Evolutionary conservation across 805 yeast species (phyloP).

Genomic region (Wickerhamiella brachini): DNA sequence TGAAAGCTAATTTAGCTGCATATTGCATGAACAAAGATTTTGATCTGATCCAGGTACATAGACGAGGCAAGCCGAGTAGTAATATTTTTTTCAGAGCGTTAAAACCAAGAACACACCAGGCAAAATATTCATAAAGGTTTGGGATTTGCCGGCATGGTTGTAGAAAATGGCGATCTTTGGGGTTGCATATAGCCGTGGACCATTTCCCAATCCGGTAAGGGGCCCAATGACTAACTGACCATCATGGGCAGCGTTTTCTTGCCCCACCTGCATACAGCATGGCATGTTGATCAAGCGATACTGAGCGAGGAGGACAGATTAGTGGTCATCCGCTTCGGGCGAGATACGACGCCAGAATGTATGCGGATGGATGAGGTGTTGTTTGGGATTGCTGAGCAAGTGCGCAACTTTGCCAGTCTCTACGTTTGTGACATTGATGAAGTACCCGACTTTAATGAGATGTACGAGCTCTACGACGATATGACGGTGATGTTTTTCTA

Average conservation of each 20-base stretch:
- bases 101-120: too few relatives aligned
- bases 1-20: background rate
- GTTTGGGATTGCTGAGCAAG: slow-evolving; percentile 65
- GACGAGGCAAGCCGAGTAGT: background rate
- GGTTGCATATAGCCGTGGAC: background rate
- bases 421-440: slow-evolving; percentile 80
- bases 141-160: background rate
- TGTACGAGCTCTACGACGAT: slow-evolving; percentile 86
- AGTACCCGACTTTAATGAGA: slow-evolving; percentile 81
- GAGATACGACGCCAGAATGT: slow-evolving; percentile 60
- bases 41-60: background rate
- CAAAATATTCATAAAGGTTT: too few relatives aligned
- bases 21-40: background rate
- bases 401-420: slow-evolving; percentile 74
- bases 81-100: background rate
- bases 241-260: slow-evolving; percentile 68
- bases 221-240: background rate
- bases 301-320: slow-evolving; percentile 73
- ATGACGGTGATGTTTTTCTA: slow-evolving; percentile 88
- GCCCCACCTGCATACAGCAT: slow-evolving; percentile 70
- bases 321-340: slow-evolving; percentile 81
- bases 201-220: background rate
- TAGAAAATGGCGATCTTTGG: background rate
- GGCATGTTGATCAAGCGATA: slow-evolving; percentile 98
- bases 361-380: slow-evolving; percentile 84